A percentile compares a stretch with the other conserved stretches of the same genome.
Evolutionary conservation across 2,329 filamentous ascomycete species (phyloP).

Genomic region (Septoria petroselini): DNA sequence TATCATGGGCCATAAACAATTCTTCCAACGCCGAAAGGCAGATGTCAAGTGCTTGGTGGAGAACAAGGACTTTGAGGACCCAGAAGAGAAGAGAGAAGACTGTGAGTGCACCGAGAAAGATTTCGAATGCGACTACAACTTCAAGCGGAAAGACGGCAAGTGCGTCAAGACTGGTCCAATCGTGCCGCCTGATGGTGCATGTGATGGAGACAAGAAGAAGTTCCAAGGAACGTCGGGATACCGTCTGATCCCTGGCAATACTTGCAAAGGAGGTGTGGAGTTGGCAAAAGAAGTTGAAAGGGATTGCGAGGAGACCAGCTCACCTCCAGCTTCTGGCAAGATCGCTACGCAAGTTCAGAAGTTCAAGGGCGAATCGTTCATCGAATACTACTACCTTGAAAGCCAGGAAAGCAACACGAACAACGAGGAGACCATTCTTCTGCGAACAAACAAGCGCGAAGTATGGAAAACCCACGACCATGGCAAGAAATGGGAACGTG

Average conservation of each 20-base stretch:
- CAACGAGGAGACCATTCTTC: conserved; percentile 69
- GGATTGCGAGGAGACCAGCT: conserved; percentile 64
- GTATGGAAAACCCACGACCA: conserved; percentile 79
- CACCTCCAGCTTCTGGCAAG: conserved; percentile 61
- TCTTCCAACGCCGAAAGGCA: conserved; percentile 79
- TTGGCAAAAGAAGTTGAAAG: conserved; percentile 60
- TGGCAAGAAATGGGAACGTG: conserved; percentile 75
- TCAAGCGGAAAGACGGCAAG: conserved; percentile 64
- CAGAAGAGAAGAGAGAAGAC: conserved; percentile 63
- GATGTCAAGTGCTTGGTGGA: conserved; percentile 82
- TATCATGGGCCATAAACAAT: conserved; percentile 94
- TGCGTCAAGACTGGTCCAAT: conserved; percentile 66
- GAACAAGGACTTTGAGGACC: conserved; percentile 75
- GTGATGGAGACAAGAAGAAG: conserved; percentile 66
- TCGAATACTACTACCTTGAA: conserved; percentile 72
- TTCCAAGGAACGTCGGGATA: conserved; percentile 88
- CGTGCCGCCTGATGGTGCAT: conserved; percentile 66
- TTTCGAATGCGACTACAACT: conserved; percentile 96
- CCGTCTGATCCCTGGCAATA: conserved; percentile 73
- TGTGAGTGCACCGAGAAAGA: conserved; percentile 82
- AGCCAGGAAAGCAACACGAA: conserved; percentile 52
- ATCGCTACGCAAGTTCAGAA: conserved; percentile 59
- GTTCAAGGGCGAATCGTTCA: conserved; percentile 60
- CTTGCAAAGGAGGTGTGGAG: conserved; percentile 44
- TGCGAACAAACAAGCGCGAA: conserved; percentile 57